Evolutionary conservation across 345 rosid species (phyloP), one percentile per base, ranked within the genome.

Genomic region (Firmiana major): DNA sequence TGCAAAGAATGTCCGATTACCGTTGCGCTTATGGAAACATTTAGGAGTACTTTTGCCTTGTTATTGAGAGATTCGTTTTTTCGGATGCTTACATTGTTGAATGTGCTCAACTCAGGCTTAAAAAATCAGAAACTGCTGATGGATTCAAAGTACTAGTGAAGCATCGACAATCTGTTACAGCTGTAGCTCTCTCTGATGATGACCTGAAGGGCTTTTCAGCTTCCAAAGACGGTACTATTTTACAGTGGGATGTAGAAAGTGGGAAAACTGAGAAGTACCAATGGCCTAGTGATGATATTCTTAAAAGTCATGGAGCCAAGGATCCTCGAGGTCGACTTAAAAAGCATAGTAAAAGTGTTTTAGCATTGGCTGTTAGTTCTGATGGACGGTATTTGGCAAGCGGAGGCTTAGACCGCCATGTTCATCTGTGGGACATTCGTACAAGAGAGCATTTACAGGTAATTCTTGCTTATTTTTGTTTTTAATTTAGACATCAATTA

Each of bases 351-450:
- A 90, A 85, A 82, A 87, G 84, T 38, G 83, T 96, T 79, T 85
- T 89, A 75, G 96, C 97, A 13, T 87, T 97, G 83, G 98, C 98
- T 76, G 89, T 88, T 80, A 91, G 98, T 83, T 85, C 90, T 15
- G 99, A 97, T 85, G 98, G 98, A 67, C 90, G 96, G 54, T 91
- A 94, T 81, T 88, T 97, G 88, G 98, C 98, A 2, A 90, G 89
- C 67, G 99, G 98, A 49, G 99, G 99, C 73, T 82, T 90, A 67
- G 99, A 97, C 74, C 87, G 98, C 28, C 99, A 94, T 79, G 87
- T 97, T 90, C 99, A 97, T 80, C 77, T 97, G 76, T 94, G 98
- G 99, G 99, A 97, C 66, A 84, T 90, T 38, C 96, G 99, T 21
- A 92, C 93, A 34, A 86, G 88, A 62, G 85, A 94, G 78, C 97